Conservation (phyloP, 768 basidiomycete species). For the Calvatia gigantea region DNA sequence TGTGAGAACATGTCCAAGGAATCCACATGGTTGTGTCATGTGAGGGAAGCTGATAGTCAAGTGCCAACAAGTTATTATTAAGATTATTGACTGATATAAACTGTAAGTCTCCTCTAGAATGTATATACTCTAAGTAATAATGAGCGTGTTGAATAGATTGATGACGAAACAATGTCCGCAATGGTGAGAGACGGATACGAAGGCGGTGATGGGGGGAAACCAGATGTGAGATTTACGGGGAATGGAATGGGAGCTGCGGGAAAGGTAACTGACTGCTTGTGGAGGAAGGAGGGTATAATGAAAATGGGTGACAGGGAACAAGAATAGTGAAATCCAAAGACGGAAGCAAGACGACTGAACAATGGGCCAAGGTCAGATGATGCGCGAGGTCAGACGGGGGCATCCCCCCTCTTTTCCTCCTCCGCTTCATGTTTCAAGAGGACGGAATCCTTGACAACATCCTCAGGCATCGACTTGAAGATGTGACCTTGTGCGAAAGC, state of each 20-base stretch:
- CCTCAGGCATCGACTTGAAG: slow-evolving; percentile 37
- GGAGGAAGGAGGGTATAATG: background rate
- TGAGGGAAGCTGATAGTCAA: background rate
- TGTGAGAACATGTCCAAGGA: too few relatives aligned
- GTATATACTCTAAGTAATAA: background rate
- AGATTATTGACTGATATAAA: background rate
- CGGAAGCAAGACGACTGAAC: too few relatives aligned
- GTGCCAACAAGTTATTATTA: background rate
- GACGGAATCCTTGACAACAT: slow-evolving; percentile 35
- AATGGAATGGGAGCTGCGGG: background rate
- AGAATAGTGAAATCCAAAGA: background rate
- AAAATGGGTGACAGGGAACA: background rate
- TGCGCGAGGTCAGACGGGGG: background rate
- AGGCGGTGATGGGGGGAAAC: background rate
- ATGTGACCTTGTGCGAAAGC: slow-evolving; percentile 42
- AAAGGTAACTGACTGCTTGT: background rate
- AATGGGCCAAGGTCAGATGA: background rate
- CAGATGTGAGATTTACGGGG: background rate
- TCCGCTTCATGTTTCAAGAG: background rate
- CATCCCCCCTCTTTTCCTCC: background rate
- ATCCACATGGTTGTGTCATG: background rate
- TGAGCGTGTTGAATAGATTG: background rate
- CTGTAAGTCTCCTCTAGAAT: background rate
- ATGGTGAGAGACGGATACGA: too few relatives aligned
- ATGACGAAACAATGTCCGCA: background rate